Evolutionary conservation across 495 filamentous ascomycete genomes (phyloP).

Genomic region (Xylona heveae): DNA sequence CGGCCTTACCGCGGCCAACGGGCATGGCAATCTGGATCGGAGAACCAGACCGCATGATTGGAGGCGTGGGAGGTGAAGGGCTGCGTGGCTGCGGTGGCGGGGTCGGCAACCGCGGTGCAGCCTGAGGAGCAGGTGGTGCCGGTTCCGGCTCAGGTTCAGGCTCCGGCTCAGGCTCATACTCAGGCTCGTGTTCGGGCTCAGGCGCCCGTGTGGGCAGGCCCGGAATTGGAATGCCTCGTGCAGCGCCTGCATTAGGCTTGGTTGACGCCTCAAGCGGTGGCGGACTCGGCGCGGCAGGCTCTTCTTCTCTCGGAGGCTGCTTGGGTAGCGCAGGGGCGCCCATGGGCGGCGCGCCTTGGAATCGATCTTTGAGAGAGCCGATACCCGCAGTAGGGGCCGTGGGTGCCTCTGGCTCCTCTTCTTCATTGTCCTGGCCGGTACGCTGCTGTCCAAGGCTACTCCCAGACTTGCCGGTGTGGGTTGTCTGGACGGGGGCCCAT

Average conservation of each 20-base stretch:
- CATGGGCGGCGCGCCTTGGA: conserved; percentile 48
- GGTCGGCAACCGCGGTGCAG: conserved; percentile 24
- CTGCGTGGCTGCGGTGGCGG: conserved; percentile 38
- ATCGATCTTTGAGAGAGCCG: conserved; percentile 51
- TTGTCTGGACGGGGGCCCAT: conserved; percentile 66
- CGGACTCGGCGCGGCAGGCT: conserved; percentile 29
- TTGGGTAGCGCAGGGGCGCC: conserved; percentile 25
- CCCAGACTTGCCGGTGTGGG: conserved; percentile 35
- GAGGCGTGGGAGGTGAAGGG: conserved; percentile 36
- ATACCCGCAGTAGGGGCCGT: conserved; percentile 36
- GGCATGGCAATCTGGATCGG: conserved; percentile 81
- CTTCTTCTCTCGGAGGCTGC: conserved; percentile 20
- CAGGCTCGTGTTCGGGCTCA: conserved; percentile 12
- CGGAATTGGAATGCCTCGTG: conserved; percentile 47
- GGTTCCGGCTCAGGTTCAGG: conserved; percentile 17
- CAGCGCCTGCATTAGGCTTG: conserved; percentile 32
- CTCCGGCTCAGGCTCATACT: conserved; percentile 28
- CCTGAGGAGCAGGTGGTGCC: too few relatives aligned
- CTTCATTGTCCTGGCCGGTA: conserved; percentile 31
- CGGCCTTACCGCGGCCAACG: conserved; percentile 38
- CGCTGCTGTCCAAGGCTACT: conserved; percentile 33
- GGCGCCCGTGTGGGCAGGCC: conserved; percentile 42
- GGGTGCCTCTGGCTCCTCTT: conserved; percentile 23
- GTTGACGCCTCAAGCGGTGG: conserved; percentile 38
- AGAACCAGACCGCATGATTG: conserved; percentile 30